Evolutionary conservation across 345 rosid genomes (phyloP), one percentile per base, ranked within the genome.

Genomic region (Theobroma cacao): DNA sequence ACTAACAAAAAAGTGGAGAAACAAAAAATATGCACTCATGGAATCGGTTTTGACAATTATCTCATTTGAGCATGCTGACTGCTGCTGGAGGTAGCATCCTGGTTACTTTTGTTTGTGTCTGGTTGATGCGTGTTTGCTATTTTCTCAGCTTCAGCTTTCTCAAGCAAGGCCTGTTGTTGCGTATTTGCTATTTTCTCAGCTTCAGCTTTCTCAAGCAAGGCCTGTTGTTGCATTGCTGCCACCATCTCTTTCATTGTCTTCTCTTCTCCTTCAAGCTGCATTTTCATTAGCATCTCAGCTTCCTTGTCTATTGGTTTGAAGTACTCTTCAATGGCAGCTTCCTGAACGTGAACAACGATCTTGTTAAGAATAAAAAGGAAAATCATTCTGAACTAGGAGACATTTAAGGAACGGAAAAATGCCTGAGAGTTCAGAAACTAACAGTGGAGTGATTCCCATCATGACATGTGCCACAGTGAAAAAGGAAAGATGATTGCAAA

Each of bases 251-350:
- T 88, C 97, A 92, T 92, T 0, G 85, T 83, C 84, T 83, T 88
- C 86, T 91, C 95, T 88, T 96, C 97, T 26, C 92, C 90, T 26
- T 96, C 94, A 11, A 94, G 97, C 84, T 94, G 98, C 82, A 78
- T 82, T 81, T 94, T 90, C 95, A 94, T 87, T 84, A 96, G 59
- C 14, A 77, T 79, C 88, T 91, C 89, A 30, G 91, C 98, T 74
- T 92, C 86, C 86, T 89, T 90, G 87, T 94, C 97, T 68, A 94
- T 76, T n/a, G 99, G 98, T 80, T 86, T 88, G 78, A 96, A 91
- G 85, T 88, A 91, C 40, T 94, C 92, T 33, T 93, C 93, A 80
- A 91, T 90, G 77, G 89, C 88, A 81, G 91, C 90, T 79, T 94
- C 98, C 98, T 93, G 92, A 78, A 80, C 22, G 79, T 67, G 56